Conservation (phyloP, 2,329 filamentous ascomycete species). For the Trichoderma koningiopsis region DNA sequence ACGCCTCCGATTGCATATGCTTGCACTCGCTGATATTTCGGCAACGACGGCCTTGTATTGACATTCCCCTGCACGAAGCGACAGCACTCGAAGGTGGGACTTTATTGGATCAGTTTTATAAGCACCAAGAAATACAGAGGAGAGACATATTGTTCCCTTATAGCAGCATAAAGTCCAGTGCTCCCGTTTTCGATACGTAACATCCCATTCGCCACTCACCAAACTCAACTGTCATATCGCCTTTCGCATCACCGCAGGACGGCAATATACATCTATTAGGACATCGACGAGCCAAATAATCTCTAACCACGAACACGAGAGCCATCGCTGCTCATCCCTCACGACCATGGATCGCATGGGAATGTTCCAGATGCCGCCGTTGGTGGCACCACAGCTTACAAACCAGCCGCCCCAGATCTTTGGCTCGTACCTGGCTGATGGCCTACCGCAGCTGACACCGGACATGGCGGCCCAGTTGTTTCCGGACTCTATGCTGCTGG, state of each 20-base stretch:
- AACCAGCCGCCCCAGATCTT: constrained; percentile 72
- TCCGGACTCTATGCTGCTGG: constrained; percentile 58
- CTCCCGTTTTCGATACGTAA: not conserved
- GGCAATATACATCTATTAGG: not conserved
- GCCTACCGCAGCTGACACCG: constrained; percentile 58
- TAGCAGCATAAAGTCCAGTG: not conserved
- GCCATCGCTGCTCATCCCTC: not conserved
- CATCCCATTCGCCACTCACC: not conserved
- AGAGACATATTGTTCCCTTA: not conserved
- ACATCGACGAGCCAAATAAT: not conserved
- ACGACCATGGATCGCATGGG: constrained; percentile 50
- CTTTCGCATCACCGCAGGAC: not conserved
- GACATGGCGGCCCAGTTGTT: constrained; percentile 64
- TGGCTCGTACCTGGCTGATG: constrained; percentile 62
- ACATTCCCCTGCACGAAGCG: not conserved
- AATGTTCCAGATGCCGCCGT: constrained; percentile 59
- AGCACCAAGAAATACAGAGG: not conserved
- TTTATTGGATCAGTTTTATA: not conserved
- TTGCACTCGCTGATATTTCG: not conserved
- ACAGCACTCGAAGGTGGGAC: not conserved
- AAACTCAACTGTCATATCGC: not conserved
- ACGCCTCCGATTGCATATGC: not conserved
- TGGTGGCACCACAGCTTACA: constrained; percentile 60
- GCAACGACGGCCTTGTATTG: not conserved
- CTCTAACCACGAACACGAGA: not conserved